Base-by-base conservation (phyloP, 805 yeast genomes). In the Lipomyces sp. region DNA sequence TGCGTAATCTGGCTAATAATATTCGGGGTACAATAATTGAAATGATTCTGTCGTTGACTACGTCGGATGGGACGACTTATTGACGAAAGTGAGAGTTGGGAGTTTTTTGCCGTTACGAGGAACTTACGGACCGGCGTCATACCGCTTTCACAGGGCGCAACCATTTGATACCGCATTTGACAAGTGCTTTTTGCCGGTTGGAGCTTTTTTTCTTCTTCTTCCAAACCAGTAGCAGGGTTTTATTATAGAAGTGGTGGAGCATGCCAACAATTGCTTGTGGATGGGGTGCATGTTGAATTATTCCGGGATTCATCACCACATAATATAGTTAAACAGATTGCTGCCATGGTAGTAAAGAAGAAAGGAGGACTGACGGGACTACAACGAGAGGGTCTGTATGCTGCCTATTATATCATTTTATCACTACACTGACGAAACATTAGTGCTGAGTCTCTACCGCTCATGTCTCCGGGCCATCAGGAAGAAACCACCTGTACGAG, bases 401-500 rank as follows among this genome's bases (percentile, higher is more conserved):
- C 34, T 8, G 8, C 64, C 35, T 11, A 24, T 6, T 18, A 45
- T 7, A 29, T 35, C 7, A 29, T 24, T 6, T 4, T 5, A 24
- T 24, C 24, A 15, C 18, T n/a, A 18, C 2, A 24, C 39, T 15
- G 18, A 29, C 29, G 4, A 32, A 64, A 34, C 53, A 48, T 10
- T 42, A 76, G 83, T 80, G 18, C 64, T 86, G 60, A 77, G 78
- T 59, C 77, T 86, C 30, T 86, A 86, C 73, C 77, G 87, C 13
- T 69, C 74, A 39, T 83, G 87, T 72, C 73, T 85, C 13, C 77
- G 88, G 37, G 77, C 78, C 3, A 79, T 81, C 2, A 73, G 79
- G 62, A 77, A 79, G 30, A 86, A 86, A 72, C 87, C 88, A 0
- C 69, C 42, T 2, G 81, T 69, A 35, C n/a, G 64, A 50, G 8